Base-by-base conservation (phyloP, 495 filamentous ascomycete genomes). In the Aspergillus bertholletiae region DNA sequence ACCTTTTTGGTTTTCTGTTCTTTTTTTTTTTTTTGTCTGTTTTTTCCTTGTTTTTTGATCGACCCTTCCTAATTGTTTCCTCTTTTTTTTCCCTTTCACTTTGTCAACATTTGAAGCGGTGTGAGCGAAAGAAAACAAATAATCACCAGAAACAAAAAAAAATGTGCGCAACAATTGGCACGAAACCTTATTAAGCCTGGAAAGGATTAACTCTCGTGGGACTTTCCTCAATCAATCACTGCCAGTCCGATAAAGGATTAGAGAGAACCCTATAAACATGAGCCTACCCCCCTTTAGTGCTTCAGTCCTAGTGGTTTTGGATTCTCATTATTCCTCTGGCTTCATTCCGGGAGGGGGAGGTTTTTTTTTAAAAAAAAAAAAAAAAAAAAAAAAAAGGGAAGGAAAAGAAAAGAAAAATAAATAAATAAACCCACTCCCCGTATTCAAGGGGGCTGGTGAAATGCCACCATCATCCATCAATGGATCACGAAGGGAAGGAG, bases 161-260 rank as follows among this genome's bases (percentile, higher is more conserved):
- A 21, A 9, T 43, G 39, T 43, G 39, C 39, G 17, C 39, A 7
- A 63, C 1, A 37, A 32, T 49, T 46, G 18, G 39, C 24, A 48
- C 18, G 21, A 47, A 27, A 28, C 45, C n/a, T 18, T 28, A 47
- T 40, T 43, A 18, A 43, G 22, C 39, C 20, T 11, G 17, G 18
- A 43, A 21, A 7, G 39, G 39, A 43, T 43, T 43, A 43, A 43
- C 39, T 43, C 39, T 43, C 39, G 18, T 43, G 39, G 39, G 15
- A 43, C 39, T 43, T 43, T 22, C 39, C 39, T 43, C 20, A 43
- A 20, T 43, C 39, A 7, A 20, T 43, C 39, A 20, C 20, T 12
- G 17, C 20, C 34, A 37, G 11, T 40, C 39, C 39, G 21, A 43
- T 43, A 43, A 43, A 21, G 18, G 39, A 6, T 43, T 43, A 43